Base-by-base conservation (phyloP, 345 rosid genomes). In the Populus davidiana region DNA sequence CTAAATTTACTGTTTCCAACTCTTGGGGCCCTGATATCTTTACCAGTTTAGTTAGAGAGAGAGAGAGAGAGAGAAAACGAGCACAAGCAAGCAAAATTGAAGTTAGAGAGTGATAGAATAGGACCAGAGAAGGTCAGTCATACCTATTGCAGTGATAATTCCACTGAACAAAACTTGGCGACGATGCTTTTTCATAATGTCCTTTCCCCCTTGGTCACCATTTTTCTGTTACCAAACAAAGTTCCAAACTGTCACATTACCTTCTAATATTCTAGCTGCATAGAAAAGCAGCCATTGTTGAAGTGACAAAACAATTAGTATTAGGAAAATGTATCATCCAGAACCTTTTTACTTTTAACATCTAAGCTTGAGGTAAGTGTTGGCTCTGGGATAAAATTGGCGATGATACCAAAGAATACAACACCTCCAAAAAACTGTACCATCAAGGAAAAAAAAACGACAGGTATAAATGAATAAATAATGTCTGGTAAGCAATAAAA, bases 381-480 rank as follows among this genome's bases (percentile, higher is more conserved):
- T 68, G 99, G 97, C 73, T 96, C 99, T 9, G 99, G 99, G 86
- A 96, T 93, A 80, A 96, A 93, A 73, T 82, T 92, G 78, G 92
- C 93, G 78, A 96, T 72, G 65, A 92, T 73, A 36, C 89, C 97
- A 77, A 96, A 96, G 91, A 96, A 96, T 21, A 96, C 62, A 71
- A 93, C 97, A 78, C 99, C 99, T 69, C 90, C 92, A 47, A 93
- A 96, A 88, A 95, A 95, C 99, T 95, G 91, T 82, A 83, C 43
- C 65, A 61, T 80, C 73, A 73, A 70, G 72, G 83, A 67, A 78
- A 76, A 43, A 43, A 41, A 74, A 75, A 35, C 72, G 64, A 81
- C 44, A 75, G 78, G 73, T 66, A 21, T 50, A 66, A 69, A 52
- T 38, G 16, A 18, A 4, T 21, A 68, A 49, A 52, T 39, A 52